Conservation (phyloP, 169 alveolate genomes). For the Cryptosporidium parvum region DNA sequence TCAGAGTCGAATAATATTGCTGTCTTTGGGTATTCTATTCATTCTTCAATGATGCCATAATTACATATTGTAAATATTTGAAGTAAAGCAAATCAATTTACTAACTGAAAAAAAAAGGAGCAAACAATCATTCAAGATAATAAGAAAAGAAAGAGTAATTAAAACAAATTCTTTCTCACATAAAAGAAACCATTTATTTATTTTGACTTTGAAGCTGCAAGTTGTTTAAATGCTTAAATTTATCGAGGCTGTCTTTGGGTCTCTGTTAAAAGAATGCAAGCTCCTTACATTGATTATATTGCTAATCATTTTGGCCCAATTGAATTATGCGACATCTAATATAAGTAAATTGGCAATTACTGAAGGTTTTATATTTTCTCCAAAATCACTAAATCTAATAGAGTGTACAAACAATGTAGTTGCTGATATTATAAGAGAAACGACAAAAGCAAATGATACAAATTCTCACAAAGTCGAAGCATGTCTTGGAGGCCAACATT, state of each 20-base stretch:
- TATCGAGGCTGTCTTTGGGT: neutral
- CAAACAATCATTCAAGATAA: neutral
- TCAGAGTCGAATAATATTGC: neutral
- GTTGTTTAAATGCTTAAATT: neutral
- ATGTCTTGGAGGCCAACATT: slow-evolving; percentile 14
- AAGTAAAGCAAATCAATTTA: neutral
- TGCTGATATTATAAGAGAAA: slow-evolving; percentile 20
- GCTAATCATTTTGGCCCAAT: neutral
- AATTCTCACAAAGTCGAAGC: neutral
- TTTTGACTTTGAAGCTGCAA: neutral
- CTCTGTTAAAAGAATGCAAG: neutral
- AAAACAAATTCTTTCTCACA: neutral
- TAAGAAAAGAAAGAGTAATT: neutral
- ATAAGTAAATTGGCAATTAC: slow-evolving; percentile 39
- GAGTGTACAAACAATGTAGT: slow-evolving; percentile 55
- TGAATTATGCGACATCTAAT: neutral
- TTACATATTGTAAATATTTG: neutral
- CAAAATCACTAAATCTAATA: slow-evolving; percentile 25
- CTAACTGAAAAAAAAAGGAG: neutral
- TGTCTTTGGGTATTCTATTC: neutral
- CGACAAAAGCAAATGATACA: neutral
- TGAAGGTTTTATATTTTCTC: slow-evolving; percentile 43
- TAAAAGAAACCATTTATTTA: neutral
- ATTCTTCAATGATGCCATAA: neutral
- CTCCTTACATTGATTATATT: neutral